Percentiles rank a stretch among this genome's conserved stretches.
Evolutionary conservation across 1,139 yeast species (phyloP).

Genomic region (Yamadazyma dendronema): DNA sequence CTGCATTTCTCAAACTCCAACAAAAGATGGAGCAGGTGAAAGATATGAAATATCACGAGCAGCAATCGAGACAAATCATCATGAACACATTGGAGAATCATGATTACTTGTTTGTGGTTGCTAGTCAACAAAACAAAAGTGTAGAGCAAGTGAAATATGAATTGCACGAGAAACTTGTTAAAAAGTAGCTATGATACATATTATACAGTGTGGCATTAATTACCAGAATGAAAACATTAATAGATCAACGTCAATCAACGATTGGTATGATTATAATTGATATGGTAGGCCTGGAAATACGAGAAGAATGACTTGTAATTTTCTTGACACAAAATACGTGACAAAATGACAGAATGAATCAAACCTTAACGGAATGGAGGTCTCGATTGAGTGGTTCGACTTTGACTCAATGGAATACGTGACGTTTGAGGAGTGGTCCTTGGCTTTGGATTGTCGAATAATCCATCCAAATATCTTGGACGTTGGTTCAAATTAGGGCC

Average conservation of each 20-base stretch:
- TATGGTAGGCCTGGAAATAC: no score
- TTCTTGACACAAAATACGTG: no score
- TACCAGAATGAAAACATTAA: no score
- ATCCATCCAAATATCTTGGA: conserved; percentile 43
- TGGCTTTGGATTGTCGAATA: conserved; percentile 25
- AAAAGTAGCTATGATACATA: conserved; percentile 1
- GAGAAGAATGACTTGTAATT: no score
- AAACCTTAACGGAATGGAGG: conserved; percentile 25
- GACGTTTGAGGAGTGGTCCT: neutral
- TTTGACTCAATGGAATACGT: neutral
- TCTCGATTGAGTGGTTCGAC: conserved; percentile 9
- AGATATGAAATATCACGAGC: conserved; percentile 33
- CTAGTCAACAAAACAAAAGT: conserved; percentile 43
- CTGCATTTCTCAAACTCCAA: no score
- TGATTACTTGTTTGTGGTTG: conserved; percentile 44
- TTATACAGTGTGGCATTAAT: neutral
- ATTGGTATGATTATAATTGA: no score
- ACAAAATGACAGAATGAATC: no score
- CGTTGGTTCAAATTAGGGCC: conserved; percentile 45
- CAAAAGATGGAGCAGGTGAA: neutral
- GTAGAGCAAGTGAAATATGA: conserved; percentile 46
- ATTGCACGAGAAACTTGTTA: conserved; percentile 24
- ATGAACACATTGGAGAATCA: conserved; percentile 42
- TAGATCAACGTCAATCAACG: no score
- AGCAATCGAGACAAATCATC: conserved; percentile 37